These are phyloP conservation scores for Acer campestre DNA, from an alignment of 345 rosid genomes.

Conservation along the genomic window DNA sequence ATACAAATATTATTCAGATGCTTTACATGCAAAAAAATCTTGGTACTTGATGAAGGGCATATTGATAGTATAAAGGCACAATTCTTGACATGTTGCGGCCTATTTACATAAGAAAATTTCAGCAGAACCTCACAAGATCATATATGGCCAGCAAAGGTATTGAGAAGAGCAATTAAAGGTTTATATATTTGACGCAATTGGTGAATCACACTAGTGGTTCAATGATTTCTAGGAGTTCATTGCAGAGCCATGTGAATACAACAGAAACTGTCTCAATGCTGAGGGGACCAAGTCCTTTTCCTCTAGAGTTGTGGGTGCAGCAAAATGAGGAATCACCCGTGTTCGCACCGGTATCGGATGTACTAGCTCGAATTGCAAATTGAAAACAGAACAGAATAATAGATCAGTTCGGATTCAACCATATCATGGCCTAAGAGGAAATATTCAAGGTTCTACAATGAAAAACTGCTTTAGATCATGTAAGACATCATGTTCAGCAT, in stretches of 20 bases:
- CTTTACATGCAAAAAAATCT: background rate
- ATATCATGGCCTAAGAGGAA: too few species aligned
- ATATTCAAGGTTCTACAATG: too few species aligned
- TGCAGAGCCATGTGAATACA: conserved; percentile 73
- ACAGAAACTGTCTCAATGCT: conserved; percentile 63
- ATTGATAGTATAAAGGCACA: background rate
- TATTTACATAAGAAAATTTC: background rate
- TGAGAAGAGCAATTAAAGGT: background rate
- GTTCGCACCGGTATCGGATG: conserved; percentile 67
- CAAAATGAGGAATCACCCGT: conserved; percentile 63
- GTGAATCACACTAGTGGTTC: conserved; percentile 46
- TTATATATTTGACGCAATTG: conserved; percentile 7
- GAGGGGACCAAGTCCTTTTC: conserved; percentile 91
- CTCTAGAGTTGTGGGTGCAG: conserved; percentile 52
- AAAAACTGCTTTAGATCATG: too few species aligned
- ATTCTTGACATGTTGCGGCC: background rate
- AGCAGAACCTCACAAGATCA: background rate
- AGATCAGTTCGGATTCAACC: background rate
- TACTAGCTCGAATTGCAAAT: conserved; percentile 78
- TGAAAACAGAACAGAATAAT: conserved; percentile 24
- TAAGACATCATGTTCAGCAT: too few species aligned
- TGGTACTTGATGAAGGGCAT: too few species aligned
- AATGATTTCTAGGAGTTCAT: conserved; percentile 62
- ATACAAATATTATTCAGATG: background rate
- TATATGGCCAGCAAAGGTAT: too few species aligned